Evolutionary conservation across 345 rosid species (phyloP).

Genomic region (Capsella bursapastoris): DNA sequence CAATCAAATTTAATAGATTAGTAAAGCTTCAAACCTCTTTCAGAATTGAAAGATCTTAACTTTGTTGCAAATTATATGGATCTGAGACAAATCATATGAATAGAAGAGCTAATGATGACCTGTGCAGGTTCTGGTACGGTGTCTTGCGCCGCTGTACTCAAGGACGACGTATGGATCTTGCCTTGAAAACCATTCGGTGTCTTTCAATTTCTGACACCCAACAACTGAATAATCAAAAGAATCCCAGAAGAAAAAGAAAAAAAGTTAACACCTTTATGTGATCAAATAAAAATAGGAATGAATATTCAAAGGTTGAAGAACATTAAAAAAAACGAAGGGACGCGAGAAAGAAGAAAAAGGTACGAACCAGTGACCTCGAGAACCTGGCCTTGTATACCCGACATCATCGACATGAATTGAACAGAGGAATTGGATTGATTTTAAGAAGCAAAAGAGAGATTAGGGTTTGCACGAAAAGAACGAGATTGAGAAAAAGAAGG

Average conservation of each 20-base stretch:
- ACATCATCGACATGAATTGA: slow-evolving; percentile 40
- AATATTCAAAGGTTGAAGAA: background rate
- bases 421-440: background rate
- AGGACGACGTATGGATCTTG: slow-evolving; percentile 75
- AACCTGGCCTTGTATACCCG: slow-evolving; percentile 73
- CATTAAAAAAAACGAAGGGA: background rate
- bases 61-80: background rate
- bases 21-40: background rate
- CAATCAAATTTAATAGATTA: background rate
- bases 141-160: slow-evolving; percentile 56
- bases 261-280: background rate
- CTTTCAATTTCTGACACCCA: slow-evolving; percentile 68
- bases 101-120: slow-evolving; percentile 42
- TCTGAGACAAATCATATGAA: slow-evolving; percentile 10
- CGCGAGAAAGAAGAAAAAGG: background rate
- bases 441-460: background rate
- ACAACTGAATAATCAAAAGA: slow-evolving; percentile 49
- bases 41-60: slow-evolving; percentile 1
- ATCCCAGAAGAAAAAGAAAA: background rate
- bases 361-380: slow-evolving; percentile 78
- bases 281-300: slow-evolving; percentile 11
- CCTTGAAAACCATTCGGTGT: slow-evolving; percentile 74
- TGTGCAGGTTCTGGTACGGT: slow-evolving; percentile 70
- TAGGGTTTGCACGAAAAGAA: background rate
- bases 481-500: background rate